Evolutionary conservation across 2,329 filamentous ascomycete genomes (phyloP), one percentile per base, ranked within the genome.

Genomic region (Colletotrichum karsti): DNA sequence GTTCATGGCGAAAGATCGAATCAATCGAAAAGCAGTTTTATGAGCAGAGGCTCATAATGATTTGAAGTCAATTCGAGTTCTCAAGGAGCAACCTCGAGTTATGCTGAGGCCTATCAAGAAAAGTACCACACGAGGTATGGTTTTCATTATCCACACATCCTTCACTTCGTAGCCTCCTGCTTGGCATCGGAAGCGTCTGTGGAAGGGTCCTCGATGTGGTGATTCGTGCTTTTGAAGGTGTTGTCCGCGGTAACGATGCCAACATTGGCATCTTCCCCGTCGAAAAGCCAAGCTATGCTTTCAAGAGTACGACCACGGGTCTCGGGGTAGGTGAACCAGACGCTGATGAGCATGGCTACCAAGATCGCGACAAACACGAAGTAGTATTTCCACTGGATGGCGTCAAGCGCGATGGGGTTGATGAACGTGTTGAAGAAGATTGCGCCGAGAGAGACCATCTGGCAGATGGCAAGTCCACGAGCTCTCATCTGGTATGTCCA

Each of bases 391-490:
- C 82, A 84, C 54, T 76, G 71, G 20, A 79, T 77, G 20, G 76
- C 77, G 3, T 74, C 67, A 5, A 84, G 77, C 0, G 81, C 81
- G 24, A 83, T 80, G 0, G 82, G 80, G 74, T 84, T 84, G 72
- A 82, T 80, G 41, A 81, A 82, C 35, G 77, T 81, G 37, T 79
- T 80, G 74, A 82, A 82, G 74, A 83, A 83, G 26, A 80, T 77
- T 46, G 63, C 69, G 22, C 15, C 48, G 3, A 61, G 56, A 9
- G 63, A 48, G 15, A 54, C 51, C 35, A 66, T 35, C 3, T 61
- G 56, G 22, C 22, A 48, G 1, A 56, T 13, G 39, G 62, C 50
- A 1, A 63, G 44, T 10, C 58, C 67, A 12, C 57, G 63, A 26
- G 69, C 67, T 28, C 72, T 70, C 30, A 72, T 56, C 37, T 67